Conservation (phyloP, 305 asterid species). For the Fraxinus velutina region DNA sequence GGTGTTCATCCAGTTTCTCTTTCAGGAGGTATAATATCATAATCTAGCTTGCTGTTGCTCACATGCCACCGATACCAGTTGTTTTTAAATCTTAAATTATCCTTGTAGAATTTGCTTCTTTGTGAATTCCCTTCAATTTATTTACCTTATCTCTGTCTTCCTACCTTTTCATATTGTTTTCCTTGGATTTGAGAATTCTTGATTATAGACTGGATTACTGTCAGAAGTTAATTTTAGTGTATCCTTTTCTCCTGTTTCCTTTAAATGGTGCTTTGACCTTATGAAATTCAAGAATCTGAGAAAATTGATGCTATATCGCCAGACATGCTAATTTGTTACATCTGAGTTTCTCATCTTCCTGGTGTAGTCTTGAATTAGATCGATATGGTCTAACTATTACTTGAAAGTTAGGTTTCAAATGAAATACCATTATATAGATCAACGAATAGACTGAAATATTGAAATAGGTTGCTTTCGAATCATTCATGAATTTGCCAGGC, state of each 20-base stretch:
- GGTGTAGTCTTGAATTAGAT: constrained; percentile 1
- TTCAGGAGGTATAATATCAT: constrained; percentile 21
- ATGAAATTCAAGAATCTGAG: neutral
- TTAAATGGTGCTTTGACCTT: neutral
- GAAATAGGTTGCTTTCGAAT: neutral
- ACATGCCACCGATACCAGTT: neutral
- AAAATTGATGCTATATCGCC: neutral
- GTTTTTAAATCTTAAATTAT: constrained; percentile 1
- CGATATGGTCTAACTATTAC: constrained; percentile 1
- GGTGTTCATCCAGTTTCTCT: constrained; percentile 74
- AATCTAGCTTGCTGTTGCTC: neutral
- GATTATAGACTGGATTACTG: neutral
- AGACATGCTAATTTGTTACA: neutral
- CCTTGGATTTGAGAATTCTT: neutral
- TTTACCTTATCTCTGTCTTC: neutral
- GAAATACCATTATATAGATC: neutral
- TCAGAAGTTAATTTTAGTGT: no score
- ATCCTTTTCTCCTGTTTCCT: no score
- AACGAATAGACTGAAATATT: neutral
- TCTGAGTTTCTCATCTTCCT: neutral
- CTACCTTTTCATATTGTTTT: neutral
- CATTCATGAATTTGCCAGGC: neutral
- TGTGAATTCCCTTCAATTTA: neutral
- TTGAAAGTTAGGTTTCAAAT: neutral
- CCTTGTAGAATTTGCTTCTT: constrained; percentile 6